Conservation (phyloP, 2,329 filamentous ascomycete genomes). For the Teratosphaeria destructans region DNA sequence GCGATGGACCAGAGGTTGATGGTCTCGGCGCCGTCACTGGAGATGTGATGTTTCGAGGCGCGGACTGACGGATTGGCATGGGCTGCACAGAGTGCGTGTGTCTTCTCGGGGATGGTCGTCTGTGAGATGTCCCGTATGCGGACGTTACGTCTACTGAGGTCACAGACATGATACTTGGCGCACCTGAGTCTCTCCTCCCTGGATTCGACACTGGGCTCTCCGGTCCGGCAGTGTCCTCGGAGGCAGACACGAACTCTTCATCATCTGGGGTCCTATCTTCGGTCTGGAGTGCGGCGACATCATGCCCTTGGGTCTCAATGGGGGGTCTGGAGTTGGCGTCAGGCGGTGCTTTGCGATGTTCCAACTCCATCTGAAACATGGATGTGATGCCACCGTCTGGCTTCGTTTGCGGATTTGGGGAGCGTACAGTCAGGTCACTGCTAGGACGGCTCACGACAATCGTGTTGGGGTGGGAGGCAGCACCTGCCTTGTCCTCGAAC, state of each 20-base stretch:
- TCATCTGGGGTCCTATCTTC: conserved; percentile 4
- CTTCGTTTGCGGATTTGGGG: conserved; percentile 30
- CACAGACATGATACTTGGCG: neutral
- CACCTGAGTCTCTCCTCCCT: conserved; percentile 1
- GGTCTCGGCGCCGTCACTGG: conserved; percentile 12
- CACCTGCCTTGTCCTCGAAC: conserved; percentile 47
- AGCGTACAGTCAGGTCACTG: conserved; percentile 26
- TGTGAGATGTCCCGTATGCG: neutral
- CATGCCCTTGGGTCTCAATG: conserved; percentile 1
- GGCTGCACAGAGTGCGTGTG: neutral
- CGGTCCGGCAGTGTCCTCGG: conserved; percentile 8
- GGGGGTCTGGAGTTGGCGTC: neutral
- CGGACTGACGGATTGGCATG: neutral
- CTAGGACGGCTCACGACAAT: conserved; percentile 15
- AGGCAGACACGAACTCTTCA: conserved; percentile 12
- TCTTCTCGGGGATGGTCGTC: neutral
- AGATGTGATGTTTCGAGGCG: conserved; percentile 8
- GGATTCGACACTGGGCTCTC: conserved; percentile 1
- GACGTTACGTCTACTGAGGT: neutral
- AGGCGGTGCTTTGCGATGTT: conserved; percentile 4
- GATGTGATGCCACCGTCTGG: conserved; percentile 19
- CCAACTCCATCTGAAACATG: conserved; percentile 21
- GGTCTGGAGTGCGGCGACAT: neutral
- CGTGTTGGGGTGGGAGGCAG: conserved; percentile 3
- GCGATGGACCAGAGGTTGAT: conserved; percentile 15